Percentiles rank a stretch among this genome's conserved stretches.
Conservation (phyloP, 257 asterid species). For the Leptodermis oblonga region DNA sequence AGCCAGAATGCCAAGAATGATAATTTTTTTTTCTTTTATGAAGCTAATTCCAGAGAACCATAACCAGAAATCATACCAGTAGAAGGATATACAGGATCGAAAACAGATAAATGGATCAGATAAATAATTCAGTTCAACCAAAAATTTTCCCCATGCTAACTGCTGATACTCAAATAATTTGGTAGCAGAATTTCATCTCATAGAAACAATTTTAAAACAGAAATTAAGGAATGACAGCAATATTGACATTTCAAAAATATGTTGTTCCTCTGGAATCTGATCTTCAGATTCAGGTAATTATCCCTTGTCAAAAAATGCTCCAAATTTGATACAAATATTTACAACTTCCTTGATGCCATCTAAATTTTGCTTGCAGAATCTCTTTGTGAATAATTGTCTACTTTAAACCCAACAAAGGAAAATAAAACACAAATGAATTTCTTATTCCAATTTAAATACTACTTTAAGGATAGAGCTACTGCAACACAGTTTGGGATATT, state of each 20-base stretch:
- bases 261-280: not conserved
- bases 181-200: not conserved
- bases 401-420: not conserved
- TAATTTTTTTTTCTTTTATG: not conserved
- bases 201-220: not conserved
- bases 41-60: not conserved
- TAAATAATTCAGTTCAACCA: not conserved
- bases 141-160: not conserved
- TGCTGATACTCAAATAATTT: not conserved
- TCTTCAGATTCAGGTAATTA: not conserved
- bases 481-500: not conserved
- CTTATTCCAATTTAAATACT: not conserved
- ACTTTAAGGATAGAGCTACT: not conserved
- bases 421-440: not conserved
- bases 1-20: not conserved
- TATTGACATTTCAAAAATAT: not conserved
- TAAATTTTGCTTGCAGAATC: not conserved
- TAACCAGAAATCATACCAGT: not conserved
- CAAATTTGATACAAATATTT: not conserved
- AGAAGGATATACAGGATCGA: not conserved
- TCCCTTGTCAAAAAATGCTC: not conserved
- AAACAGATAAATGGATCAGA: not conserved
- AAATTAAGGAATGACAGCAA: not conserved
- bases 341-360: not conserved
- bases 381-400: not conserved